phyloP scores from a whole-genome alignment of 2,329 filamentous ascomycete genomes.

The Cercospora canescens region DNA sequence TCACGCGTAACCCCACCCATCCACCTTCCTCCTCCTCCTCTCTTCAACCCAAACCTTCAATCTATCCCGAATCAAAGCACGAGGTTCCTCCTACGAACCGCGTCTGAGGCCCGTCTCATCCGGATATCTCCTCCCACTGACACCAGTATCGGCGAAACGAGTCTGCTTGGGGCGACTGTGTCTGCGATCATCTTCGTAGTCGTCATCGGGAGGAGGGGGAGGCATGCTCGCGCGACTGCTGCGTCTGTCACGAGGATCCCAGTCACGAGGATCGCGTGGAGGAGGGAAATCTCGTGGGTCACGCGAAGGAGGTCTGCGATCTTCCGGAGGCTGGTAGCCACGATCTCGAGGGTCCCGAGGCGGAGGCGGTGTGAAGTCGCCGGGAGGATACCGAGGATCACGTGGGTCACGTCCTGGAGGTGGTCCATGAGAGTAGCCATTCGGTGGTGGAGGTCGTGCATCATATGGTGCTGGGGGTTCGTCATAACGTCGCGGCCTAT shows the following conservation, averaged over 20 bases:
- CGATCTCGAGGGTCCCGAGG: slow-evolving; percentile 10
- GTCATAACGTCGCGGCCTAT: slow-evolving; percentile 15
- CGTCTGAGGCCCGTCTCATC: slow-evolving; percentile 12
- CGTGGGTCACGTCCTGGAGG: slow-evolving; percentile 4
- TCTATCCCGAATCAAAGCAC: slow-evolving; percentile 7
- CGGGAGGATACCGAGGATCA: slow-evolving; percentile 9
- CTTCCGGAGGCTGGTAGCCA: slow-evolving; percentile 4
- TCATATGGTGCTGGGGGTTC: slow-evolving; percentile 6
- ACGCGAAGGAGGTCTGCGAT: slow-evolving; percentile 7
- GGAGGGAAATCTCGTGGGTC: slow-evolving; percentile 10
- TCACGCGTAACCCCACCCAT: neutral
- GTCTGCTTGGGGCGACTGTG: slow-evolving; percentile 16
- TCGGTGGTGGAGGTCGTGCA: slow-evolving; percentile 1
- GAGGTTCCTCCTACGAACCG: slow-evolving; percentile 8
- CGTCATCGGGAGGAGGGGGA: slow-evolving; percentile 7
- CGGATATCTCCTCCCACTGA: slow-evolving; percentile 15
- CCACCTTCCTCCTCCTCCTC: neutral
- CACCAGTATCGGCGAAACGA: slow-evolving; percentile 17
- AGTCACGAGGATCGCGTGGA: slow-evolving; percentile 6
- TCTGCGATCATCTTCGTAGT: slow-evolving; percentile 14
- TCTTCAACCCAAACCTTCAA: slow-evolving; percentile 3
- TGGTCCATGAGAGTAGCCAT: slow-evolving; percentile 10
- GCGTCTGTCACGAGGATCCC: slow-evolving; percentile 11
- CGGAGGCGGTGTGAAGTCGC: slow-evolving; percentile 5
- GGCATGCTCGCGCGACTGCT: slow-evolving; percentile 7